Base-by-base conservation (phyloP, 768 basidiomycete genomes). In the Tephrocybe sp. region DNA sequence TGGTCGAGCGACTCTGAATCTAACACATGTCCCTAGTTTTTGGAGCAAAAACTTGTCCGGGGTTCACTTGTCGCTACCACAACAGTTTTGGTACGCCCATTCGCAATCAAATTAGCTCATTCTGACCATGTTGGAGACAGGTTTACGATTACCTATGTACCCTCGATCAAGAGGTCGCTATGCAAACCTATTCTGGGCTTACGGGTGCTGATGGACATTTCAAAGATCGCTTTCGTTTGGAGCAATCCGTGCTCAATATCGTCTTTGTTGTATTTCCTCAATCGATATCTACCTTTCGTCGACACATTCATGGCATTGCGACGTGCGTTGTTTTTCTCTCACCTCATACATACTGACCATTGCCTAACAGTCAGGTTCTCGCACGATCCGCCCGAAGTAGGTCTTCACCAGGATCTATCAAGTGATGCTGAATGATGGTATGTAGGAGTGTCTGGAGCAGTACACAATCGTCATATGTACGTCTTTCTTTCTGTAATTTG, bases 201-300 rank as follows among this genome's bases (percentile, higher is more conserved):
- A 4, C 20, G 30, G 18, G 9, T 14, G 23, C 30, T 41, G 33
- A 36, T 43, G 10, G 4, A 24, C 20, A 11, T 40, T 30, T 45
- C 28, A 5, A 48, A 72, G 71, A 59, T 72, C 11, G 62, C 65
- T 37, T 64, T 68, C 45, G 67, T 70, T 15, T 73, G 72, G 73
- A 62, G 51, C 14, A 48, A 58, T 41, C 62, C 68, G 3, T 58
- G 66, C 54, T 55, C 64, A 6, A 37, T 69, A 23, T 66, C 68
- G 18, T 63, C 65, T 2, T 32, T 67, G 23, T 58, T 74, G 7
- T 74, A 73, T 61, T 62, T 70, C 30, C 56, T 73, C 33, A 74
- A 74, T 57, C 67, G 73, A 25, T 74, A 74, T 51, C 57, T 71
- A 9, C 73, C 73, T 4, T 71, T 73, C 48, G 53, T 73, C 17